These are phyloP conservation scores for Floccularia luteovirens DNA, from an alignment of 768 basidiomycete genomes.

Conservation along the genomic window DNA sequence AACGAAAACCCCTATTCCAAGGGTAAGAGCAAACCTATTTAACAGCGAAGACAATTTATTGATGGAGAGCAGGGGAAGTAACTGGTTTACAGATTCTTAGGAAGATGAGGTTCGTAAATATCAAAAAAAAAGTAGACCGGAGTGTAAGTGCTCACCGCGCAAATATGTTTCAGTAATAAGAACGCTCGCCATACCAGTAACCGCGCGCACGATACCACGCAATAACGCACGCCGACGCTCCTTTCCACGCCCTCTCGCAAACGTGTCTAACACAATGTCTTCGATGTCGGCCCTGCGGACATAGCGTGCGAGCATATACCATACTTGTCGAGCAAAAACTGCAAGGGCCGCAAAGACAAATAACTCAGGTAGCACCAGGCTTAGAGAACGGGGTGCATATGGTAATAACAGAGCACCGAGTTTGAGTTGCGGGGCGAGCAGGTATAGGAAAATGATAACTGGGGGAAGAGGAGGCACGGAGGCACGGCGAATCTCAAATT, in stretches of 20 bases:
- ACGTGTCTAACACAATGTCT: constrained; percentile 55
- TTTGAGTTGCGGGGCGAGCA: constrained; percentile 61
- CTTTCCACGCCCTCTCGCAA: constrained; percentile 49
- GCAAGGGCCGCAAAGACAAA: constrained; percentile 49
- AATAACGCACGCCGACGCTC: constrained; percentile 36
- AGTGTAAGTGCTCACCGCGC: constrained; percentile 49
- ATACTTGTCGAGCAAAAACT: constrained; percentile 57
- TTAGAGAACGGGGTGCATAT: constrained; percentile 38
- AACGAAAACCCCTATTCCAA: constrained; percentile 31
- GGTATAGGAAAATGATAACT: constrained; percentile 56
- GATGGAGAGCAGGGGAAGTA: constrained; percentile 40
- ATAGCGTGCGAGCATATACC: constrained; percentile 75
- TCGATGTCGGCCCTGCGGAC: constrained; percentile 57
- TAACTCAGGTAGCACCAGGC: constrained; percentile 40
- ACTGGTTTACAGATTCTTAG: constrained; percentile 46
- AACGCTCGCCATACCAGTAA: constrained; percentile 38
- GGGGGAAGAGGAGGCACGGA: constrained; percentile 49
- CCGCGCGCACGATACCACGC: constrained; percentile 32
- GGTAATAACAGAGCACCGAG: constrained; percentile 61
- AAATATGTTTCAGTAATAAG: constrained; percentile 57
- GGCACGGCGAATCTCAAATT: constrained; percentile 32
- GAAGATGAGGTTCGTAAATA: constrained; percentile 7
- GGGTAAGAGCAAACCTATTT: constrained; percentile 31
- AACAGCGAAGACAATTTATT: constrained; percentile 15
- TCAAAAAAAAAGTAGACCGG: constrained; percentile 2